These are phyloP conservation scores for Penicillium paxilli DNA, from an alignment of 495 filamentous ascomycete species.

Conservation along the genomic window DNA sequence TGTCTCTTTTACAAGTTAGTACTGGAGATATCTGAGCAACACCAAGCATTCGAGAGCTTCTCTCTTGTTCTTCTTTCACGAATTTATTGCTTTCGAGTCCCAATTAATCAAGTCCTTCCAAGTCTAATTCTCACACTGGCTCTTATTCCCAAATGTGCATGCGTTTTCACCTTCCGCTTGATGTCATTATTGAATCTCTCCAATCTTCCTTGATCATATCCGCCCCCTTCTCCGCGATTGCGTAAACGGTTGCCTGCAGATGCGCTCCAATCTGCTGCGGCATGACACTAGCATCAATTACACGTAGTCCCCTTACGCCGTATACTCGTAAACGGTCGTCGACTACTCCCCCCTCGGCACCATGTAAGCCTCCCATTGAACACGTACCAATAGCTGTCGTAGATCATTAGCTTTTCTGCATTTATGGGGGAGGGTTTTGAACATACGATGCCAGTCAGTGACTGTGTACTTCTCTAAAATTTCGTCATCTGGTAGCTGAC, in stretches of 20 bases:
- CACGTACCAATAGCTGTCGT: constrained; percentile 46
- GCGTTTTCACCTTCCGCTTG: too few species aligned
- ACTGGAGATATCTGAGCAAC: too few species aligned
- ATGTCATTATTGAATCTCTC: too few species aligned
- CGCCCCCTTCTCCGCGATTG: constrained; percentile 53
- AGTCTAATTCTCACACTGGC: too few species aligned
- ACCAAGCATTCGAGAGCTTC: too few species aligned
- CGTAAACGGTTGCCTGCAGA: constrained; percentile 55
- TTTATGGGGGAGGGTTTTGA: background rate
- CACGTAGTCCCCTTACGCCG: constrained; percentile 46
- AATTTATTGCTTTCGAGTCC: too few species aligned
- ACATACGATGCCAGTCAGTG: constrained; percentile 42
- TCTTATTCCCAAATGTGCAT: too few species aligned
- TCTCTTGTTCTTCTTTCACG: too few species aligned
- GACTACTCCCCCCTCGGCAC: constrained; percentile 42
- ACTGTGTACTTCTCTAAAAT: constrained; percentile 31
- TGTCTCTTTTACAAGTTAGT: too few species aligned
- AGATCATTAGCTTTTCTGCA: constrained; percentile 6
- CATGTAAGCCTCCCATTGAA: constrained; percentile 46
- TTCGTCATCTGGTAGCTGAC: background rate
- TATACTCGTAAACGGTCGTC: constrained; percentile 49
- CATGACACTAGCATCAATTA: constrained; percentile 57
- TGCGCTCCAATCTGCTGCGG: constrained; percentile 52
- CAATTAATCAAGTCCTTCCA: too few species aligned
- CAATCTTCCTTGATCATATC: constrained; percentile 40